These are phyloP conservation scores for Elsinoe batatas DNA, from an alignment of 2,329 filamentous ascomycete genomes.

Conservation along the genomic window DNA sequence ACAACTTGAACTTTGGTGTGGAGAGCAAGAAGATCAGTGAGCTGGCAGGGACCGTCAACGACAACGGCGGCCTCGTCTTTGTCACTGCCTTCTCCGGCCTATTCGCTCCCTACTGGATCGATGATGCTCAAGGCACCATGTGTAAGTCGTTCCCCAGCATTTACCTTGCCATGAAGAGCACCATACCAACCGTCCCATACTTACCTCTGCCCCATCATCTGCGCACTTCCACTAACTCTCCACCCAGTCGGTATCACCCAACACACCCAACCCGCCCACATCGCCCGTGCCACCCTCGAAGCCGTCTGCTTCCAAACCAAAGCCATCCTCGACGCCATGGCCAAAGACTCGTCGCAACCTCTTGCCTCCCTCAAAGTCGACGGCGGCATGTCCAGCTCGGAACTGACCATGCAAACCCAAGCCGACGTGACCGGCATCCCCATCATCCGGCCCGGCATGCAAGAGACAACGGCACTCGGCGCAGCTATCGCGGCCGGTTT, in stretches of 20 bases:
- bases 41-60: conserved; percentile 52
- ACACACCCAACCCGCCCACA: conserved; percentile 74
- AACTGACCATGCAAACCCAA: conserved; percentile 85
- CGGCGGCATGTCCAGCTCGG: conserved; percentile 80
- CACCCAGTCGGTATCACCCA: conserved; percentile 33
- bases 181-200: background rate
- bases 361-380: conserved; percentile 72
- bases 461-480: conserved; percentile 79
- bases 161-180: background rate
- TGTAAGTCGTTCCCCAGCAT: conserved; percentile 41
- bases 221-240: conserved; percentile 1
- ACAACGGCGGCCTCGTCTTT: conserved; percentile 75
- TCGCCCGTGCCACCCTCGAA: conserved; percentile 80
- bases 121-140: conserved; percentile 80
- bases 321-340: conserved; percentile 86
- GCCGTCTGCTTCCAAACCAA: conserved; percentile 89
- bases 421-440: conserved; percentile 76
- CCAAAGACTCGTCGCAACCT: conserved; percentile 67
- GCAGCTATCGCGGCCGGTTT: conserved; percentile 86
- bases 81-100: conserved; percentile 87
- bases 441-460: conserved; percentile 76
- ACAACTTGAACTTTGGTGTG: conserved; percentile 56
- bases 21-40: conserved; percentile 55
- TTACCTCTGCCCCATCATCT: too few species aligned
- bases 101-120: conserved; percentile 91